Evolutionary conservation across 73 alveolate genomes (phyloP).

Genomic region (Blepharisma stoltei): DNA sequence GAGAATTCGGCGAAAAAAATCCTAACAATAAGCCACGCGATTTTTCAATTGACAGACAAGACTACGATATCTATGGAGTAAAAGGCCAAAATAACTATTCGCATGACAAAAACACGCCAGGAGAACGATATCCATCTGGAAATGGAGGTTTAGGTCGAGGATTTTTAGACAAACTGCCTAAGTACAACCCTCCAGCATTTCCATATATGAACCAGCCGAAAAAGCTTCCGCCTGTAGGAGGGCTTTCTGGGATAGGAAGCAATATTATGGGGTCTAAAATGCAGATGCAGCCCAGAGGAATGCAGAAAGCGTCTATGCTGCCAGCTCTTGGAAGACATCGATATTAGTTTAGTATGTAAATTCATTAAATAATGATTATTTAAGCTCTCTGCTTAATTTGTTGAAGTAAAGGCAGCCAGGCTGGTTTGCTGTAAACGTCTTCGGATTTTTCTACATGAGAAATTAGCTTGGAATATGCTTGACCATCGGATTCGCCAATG

Average conservation of each 20-base stretch:
- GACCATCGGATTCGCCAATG: constrained; percentile 58
- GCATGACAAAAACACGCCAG: no score
- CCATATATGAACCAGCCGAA: background rate
- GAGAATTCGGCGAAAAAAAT: constrained; percentile 12
- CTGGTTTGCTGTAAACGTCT: background rate
- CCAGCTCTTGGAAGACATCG: constrained; percentile 10
- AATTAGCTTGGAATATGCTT: constrained; percentile 33
- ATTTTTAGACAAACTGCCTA: background rate
- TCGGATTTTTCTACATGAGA: background rate
- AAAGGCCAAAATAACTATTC: background rate
- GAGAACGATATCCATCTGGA: no score
- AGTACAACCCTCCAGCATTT: background rate
- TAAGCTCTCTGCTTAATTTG: no score
- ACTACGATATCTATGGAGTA: background rate
- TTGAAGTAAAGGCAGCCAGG: background rate
- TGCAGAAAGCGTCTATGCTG: background rate
- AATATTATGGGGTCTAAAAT: background rate
- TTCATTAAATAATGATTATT: no score
- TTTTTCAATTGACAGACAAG: background rate
- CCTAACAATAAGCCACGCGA: background rate
- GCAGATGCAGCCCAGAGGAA: no score
- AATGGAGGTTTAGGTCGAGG: no score
- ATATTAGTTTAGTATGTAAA: background rate
- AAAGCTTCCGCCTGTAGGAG: constrained; percentile 15
- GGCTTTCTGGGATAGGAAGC: background rate